Evolutionary conservation across 371 early-diverging fungal genomes (phyloP).

Genomic region (Syncephalastrum monosporum): DNA sequence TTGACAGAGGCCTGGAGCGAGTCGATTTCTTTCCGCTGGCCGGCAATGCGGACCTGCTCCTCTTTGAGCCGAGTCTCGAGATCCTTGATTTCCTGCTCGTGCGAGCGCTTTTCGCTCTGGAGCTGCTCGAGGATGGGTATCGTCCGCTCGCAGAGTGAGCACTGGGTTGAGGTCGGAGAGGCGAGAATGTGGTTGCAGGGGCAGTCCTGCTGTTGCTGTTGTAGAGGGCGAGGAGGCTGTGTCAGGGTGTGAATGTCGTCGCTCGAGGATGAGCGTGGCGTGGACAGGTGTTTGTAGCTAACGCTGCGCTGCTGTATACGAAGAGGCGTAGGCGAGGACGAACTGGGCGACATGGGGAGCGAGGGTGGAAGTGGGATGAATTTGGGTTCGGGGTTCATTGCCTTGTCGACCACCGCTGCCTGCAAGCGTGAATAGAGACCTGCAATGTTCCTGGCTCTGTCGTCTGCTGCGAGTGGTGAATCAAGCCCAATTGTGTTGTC

Average conservation of each 20-base stretch:
- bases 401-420: slow-evolving; percentile 44
- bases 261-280: slow-evolving; percentile 12
- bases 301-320: slow-evolving; percentile 8
- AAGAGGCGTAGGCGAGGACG: slow-evolving; percentile 33
- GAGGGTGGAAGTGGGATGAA: slow-evolving; percentile 47
- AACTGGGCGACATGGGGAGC: slow-evolving; percentile 39
- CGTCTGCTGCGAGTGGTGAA: slow-evolving; percentile 22
- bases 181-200: slow-evolving; percentile 42
- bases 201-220: slow-evolving; percentile 25
- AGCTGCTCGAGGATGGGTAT: slow-evolving; percentile 54
- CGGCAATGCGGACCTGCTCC: slow-evolving; percentile 44
- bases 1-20: slow-evolving; percentile 39
- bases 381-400: slow-evolving; percentile 33
- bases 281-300: neutral
- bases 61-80: slow-evolving; percentile 40
- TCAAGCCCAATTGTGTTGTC: too few relatives aligned
- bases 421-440: slow-evolving; percentile 56
- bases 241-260: slow-evolving; percentile 6
- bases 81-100: slow-evolving; percentile 44
- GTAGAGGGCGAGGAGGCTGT: neutral
- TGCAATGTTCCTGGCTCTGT: slow-evolving; percentile 53
- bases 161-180: slow-evolving; percentile 29
- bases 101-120: slow-evolving; percentile 43
- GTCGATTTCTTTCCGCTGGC: slow-evolving; percentile 42
- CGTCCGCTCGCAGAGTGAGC: slow-evolving; percentile 55